Percentiles rank a stretch among this genome's conserved stretches.
Evolutionary conservation across 75 land plant species (phyloP).

Genomic region (Adiantum capillusveneris): DNA sequence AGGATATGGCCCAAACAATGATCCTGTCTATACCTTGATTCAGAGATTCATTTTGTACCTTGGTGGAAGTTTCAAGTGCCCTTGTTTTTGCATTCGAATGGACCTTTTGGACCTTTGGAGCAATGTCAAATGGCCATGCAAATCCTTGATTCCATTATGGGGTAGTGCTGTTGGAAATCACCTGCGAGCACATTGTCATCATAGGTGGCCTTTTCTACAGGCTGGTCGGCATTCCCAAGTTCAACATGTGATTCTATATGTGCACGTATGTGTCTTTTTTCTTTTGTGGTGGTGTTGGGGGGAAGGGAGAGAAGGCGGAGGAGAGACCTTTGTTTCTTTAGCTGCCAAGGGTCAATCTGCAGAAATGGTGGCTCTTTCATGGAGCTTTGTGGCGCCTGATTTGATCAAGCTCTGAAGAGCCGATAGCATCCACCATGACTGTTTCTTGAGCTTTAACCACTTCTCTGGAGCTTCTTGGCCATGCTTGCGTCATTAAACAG

Average conservation of each 20-base stretch:
- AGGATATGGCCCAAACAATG: too few species aligned
- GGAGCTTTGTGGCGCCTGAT: slow-evolving; percentile 17
- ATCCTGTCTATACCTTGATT: too few species aligned
- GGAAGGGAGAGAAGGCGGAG: too few species aligned
- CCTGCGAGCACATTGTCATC: slow-evolving; percentile 9
- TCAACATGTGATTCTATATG: too few species aligned
- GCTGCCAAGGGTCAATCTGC: slow-evolving; percentile 26
- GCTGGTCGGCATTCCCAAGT: too few species aligned
- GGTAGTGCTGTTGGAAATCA: slow-evolving; percentile 13
- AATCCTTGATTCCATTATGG: slow-evolving; percentile 31
- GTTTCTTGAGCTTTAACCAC: slow-evolving; percentile 18
- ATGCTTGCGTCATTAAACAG: slow-evolving; percentile 10
- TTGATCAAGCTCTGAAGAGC: slow-evolving; percentile 18
- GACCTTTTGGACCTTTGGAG: slow-evolving; percentile 31
- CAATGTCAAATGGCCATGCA: slow-evolving; percentile 31
- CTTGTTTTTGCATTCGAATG: slow-evolving; percentile 25
- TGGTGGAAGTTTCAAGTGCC: slow-evolving; percentile 4
- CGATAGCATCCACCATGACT: slow-evolving; percentile 28
- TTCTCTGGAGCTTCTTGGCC: slow-evolving; percentile 17
- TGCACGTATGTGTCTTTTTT: too few species aligned
- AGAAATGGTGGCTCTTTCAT: slow-evolving; percentile 19
- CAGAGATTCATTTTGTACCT: too few species aligned
- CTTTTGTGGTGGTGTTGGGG: too few species aligned
- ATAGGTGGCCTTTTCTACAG: neutral
- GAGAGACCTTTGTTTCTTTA: slow-evolving; percentile 20